Evolutionary conservation across 192 early-diverging fungal genomes (phyloP).

Genomic region (Thoreauomyces humboldtii): DNA sequence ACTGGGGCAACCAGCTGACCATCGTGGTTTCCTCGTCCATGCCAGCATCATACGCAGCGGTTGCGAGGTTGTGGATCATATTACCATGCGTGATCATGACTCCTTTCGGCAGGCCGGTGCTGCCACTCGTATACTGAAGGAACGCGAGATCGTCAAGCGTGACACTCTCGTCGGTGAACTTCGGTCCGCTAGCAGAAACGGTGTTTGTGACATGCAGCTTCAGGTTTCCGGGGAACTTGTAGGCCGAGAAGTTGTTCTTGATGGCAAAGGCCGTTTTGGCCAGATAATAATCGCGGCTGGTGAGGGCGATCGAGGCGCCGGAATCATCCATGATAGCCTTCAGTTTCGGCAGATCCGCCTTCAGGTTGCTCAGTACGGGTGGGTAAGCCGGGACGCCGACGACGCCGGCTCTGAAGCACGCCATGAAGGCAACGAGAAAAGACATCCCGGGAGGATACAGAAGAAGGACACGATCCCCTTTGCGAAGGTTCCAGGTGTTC

Average conservation of each 20-base stretch:
- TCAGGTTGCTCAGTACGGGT: not conserved
- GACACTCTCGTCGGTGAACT: not conserved
- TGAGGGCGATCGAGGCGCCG: not conserved
- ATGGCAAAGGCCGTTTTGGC: not conserved
- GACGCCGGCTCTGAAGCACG: not conserved
- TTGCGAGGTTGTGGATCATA: not conserved
- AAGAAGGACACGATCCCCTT: not conserved
- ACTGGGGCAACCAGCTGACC: not conserved
- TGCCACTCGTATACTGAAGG: conserved; percentile 1
- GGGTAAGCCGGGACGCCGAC: not conserved
- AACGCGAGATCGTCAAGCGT: not conserved
- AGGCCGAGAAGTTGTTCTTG: not conserved
- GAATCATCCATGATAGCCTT: not conserved
- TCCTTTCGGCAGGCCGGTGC: not conserved
- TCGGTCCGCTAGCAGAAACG: not conserved
- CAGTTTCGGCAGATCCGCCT: not conserved
- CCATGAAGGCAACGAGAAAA: not conserved
- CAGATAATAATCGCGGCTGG: not conserved
- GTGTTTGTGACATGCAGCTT: not conserved
- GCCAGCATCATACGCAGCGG: not conserved
- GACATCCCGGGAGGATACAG: not conserved
- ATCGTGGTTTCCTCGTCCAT: not conserved
- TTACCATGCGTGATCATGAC: not conserved
- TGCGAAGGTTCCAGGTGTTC: not conserved
- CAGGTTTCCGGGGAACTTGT: not conserved